Conservation (phyloP, 1,284 basidiomycete species). For the Sutorius eximius region DNA sequence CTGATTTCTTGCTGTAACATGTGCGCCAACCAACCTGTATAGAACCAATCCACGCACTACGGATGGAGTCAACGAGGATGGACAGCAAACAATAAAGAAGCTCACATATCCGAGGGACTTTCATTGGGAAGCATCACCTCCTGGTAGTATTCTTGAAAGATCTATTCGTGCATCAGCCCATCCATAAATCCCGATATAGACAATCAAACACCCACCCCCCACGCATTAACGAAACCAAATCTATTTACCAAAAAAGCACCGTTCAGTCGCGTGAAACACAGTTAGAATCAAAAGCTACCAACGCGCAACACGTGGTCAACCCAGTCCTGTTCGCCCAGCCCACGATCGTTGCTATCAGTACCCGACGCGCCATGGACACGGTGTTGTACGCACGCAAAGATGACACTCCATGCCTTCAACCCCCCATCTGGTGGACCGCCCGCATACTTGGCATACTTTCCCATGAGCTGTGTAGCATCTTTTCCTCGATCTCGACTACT, state of each 20-base stretch:
- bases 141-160: conserved; percentile 40
- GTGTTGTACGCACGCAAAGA: conserved; percentile 40
- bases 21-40: conserved; percentile 25
- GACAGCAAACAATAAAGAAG: background rate
- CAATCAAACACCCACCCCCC: conserved; percentile 26
- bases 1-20: background rate
- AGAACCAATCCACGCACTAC: conserved; percentile 41
- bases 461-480: background rate
- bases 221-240: conserved; percentile 30
- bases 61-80: conserved; percentile 1
- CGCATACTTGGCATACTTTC: conserved; percentile 24
- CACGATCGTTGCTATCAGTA: conserved; percentile 10
- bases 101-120: conserved; percentile 34
- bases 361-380: background rate
- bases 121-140: conserved; percentile 27
- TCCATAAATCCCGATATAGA: background rate
- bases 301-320: conserved; percentile 20
- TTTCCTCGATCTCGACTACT: conserved; percentile 16
- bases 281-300: conserved; percentile 1
- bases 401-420: conserved; percentile 51
- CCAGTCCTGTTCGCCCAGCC: conserved; percentile 12
- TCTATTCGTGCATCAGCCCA: conserved; percentile 10
- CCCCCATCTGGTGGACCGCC: conserved; percentile 49
- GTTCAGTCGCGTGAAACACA: conserved; percentile 5
- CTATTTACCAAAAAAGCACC: conserved; percentile 12